Conservation (phyloP, 192 early-diverging fungal species). For the Podila horticola region DNA sequence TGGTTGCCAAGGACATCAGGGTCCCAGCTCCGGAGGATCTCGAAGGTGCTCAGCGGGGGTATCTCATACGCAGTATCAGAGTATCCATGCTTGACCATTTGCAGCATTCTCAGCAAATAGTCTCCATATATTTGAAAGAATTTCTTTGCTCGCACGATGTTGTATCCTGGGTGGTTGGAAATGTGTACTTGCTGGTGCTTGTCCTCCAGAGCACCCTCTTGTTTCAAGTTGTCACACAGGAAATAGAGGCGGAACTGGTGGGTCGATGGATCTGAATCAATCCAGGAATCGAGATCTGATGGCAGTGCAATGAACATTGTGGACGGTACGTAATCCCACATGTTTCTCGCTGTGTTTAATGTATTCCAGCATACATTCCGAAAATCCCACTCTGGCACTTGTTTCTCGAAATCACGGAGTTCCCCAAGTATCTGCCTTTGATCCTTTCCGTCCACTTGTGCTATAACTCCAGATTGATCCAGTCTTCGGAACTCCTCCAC, state of each 20-base stretch:
- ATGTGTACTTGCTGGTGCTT: background rate
- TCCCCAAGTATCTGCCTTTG: no score
- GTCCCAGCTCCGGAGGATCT: background rate
- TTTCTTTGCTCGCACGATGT: background rate
- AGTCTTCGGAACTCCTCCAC: no score
- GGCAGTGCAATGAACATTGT: background rate
- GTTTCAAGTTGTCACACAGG: no score
- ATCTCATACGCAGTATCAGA: background rate
- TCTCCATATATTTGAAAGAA: background rate
- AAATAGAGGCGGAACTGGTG: no score
- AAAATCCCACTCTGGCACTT: no score
- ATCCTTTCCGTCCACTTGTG: no score
- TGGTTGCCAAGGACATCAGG: background rate
- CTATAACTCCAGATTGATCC: no score
- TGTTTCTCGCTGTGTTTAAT: no score
- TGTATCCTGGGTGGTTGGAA: background rate
- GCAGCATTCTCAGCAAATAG: background rate
- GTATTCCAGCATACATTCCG: no score
- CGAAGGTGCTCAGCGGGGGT: background rate
- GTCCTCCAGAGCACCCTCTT: background rate
- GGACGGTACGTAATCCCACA: no score
- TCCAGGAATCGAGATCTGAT: background rate
- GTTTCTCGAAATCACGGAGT: no score
- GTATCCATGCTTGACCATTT: background rate
- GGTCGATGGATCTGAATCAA: background rate